Conservation (phyloP, 139 green algal genomes). For the Chlamydomonas sphaeroides region DNA sequence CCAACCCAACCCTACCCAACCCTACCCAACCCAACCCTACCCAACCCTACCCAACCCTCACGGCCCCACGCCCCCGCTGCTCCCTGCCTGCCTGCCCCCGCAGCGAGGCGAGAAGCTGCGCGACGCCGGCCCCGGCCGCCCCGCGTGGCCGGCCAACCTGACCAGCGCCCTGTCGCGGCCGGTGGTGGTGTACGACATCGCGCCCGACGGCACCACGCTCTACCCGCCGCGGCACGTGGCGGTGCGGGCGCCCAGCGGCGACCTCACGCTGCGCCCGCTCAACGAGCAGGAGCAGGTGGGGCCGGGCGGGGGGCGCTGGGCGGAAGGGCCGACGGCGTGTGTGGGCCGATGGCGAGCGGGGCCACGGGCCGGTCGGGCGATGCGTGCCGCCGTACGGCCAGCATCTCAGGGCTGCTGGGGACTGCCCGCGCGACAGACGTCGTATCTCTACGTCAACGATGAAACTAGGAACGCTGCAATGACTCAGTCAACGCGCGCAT, state of each 20-base stretch:
- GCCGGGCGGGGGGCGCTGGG: not conserved
- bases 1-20: too few species aligned
- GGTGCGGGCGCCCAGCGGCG: not conserved
- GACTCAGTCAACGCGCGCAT: too few species aligned
- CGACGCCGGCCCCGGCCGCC: not conserved
- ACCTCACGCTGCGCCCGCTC: constrained; percentile 26
- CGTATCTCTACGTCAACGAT: too few species aligned
- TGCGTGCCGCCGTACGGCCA: not conserved
- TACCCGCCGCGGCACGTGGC: constrained; percentile 51
- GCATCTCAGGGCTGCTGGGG: too few species aligned
- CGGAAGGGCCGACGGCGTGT: too few species aligned
- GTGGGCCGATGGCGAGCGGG: not conserved
- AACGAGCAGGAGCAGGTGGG: constrained; percentile 48
- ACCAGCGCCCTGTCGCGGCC: constrained; percentile 5
- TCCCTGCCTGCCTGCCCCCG: not conserved
- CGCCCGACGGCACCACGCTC: constrained; percentile 29
- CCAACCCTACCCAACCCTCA: not conserved
- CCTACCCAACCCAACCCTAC: too few species aligned
- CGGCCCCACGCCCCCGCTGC: not conserved
- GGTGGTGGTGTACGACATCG: constrained; percentile 58
- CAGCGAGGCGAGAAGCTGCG: constrained; percentile 38
- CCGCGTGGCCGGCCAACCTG: constrained; percentile 27
- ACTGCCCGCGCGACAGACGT: not conserved
- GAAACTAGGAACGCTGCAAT: too few species aligned
- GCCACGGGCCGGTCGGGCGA: too few species aligned